Evolutionary conservation across 805 yeast genomes (phyloP), one percentile per base, ranked within the genome.

Genomic region (Sungouiozyma ichnusensis): DNA sequence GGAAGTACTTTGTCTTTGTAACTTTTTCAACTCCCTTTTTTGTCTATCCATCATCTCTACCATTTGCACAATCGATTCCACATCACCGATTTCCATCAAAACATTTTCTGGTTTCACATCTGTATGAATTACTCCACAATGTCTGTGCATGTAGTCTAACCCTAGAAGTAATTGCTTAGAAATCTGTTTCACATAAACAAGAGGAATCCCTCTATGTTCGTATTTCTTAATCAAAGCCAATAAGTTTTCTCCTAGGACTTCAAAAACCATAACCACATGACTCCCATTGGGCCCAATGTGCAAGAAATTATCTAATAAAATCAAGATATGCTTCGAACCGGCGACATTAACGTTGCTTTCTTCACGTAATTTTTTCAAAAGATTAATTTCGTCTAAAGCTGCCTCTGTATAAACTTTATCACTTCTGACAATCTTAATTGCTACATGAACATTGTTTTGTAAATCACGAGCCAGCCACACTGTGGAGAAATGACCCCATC

Each of bases 401-500:
- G 97, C 88, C 55, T 85, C 96, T 2, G 95, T 78, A 59, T 90
- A 92, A 50, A 85, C 88, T 41, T 76, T 75, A 14, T 96, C 95
- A 52, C 94, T 81, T 48, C 96, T 73, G 19, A 92, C 97, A 51
- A 92, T 81, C 61, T 92, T 92, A 73, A 92, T 74, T 1, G 98
- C 98, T 17, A 92, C 97, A 57, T 84, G 95, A 38, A 74, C 66
- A 45, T 74, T 70, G 42, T 69, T 66, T 13, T 43, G 42, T 41
- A 68, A 65, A 44, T 76, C 80, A 46, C 66, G 72, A 3, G 96
- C 97, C 20, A 85, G 68, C 97, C 96, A 88, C 17, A 85, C 97
- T 1, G 95, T 92, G 20, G 94, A 81, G 58, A 92, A 92, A 64
- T 92, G 97, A 31, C 99, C 99, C 99, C 99, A 92, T 0, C 99